These are phyloP conservation scores for Castanospermum australe DNA, from an alignment of 306 rosid genomes.

Conservation along the genomic window DNA sequence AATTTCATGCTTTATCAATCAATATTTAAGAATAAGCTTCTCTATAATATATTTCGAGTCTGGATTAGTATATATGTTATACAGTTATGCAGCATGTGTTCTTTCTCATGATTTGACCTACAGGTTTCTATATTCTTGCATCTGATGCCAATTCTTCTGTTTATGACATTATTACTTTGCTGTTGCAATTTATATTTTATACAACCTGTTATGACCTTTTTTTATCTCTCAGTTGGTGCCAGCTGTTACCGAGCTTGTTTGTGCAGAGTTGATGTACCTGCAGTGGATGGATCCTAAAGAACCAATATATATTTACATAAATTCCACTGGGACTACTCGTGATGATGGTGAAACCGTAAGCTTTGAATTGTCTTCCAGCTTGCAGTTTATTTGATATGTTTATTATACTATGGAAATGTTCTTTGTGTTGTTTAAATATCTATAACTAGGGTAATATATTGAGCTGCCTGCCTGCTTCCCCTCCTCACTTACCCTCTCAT, in stretches of 20 bases:
- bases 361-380: constrained; percentile 6
- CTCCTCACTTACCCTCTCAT: constrained; percentile 1
- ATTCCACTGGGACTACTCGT: constrained; percentile 93
- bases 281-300: constrained; percentile 83
- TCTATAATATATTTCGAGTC: too few relatives aligned
- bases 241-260: constrained; percentile 89
- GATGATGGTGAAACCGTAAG: constrained; percentile 93
- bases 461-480: not conserved
- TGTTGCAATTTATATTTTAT: constrained; percentile 24
- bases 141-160: not conserved
- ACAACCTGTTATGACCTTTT: constrained; percentile 14
- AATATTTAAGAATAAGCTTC: not conserved
- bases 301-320: constrained; percentile 78
- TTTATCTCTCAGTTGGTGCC: constrained; percentile 80
- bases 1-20: too few relatives aligned
- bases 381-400: constrained; percentile 10
- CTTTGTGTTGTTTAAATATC: not conserved
- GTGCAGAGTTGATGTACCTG: constrained; percentile 89
- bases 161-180: not conserved
- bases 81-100: too few relatives aligned
- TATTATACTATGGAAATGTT: not conserved
- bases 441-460: not conserved
- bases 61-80: too few relatives aligned
- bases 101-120: too few relatives aligned
- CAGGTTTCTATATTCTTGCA: not conserved